These are phyloP conservation scores for Diutina scorzettiae DNA, from an alignment of 1,139 yeast species.

Conservation along the genomic window DNA sequence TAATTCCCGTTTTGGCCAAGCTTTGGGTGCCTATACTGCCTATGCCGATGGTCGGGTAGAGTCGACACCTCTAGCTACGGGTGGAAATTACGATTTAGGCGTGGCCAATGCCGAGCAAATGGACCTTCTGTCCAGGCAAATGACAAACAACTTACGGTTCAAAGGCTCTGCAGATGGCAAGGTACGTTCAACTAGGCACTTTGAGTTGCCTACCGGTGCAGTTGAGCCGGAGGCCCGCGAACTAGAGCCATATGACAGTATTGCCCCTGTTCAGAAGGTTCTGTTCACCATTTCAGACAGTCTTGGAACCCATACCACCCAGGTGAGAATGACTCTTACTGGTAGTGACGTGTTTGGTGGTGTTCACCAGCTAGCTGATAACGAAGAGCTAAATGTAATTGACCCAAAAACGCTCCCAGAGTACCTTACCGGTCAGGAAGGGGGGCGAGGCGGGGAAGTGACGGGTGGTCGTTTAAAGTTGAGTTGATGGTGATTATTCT, in stretches of 20 bases:
- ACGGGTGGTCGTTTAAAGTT: slow-evolving; percentile 40
- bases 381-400: slow-evolving; percentile 14
- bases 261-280: slow-evolving; percentile 43
- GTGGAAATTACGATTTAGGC: slow-evolving; percentile 7
- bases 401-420: slow-evolving; percentile 51
- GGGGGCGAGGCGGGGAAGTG: slow-evolving; percentile 14
- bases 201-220: slow-evolving; percentile 2
- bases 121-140: slow-evolving; percentile 10
- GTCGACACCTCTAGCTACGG: slow-evolving; percentile 37
- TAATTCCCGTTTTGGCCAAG: slow-evolving; percentile 42
- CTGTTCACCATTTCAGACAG: slow-evolving; percentile 30
- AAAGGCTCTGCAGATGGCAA: slow-evolving; percentile 2
- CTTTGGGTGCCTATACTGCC: slow-evolving; percentile 59
- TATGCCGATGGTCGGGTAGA: slow-evolving; percentile 61
- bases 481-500: slow-evolving; percentile 10
- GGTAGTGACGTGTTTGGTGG: slow-evolving; percentile 83
- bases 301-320: slow-evolving; percentile 11
- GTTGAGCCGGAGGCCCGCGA: slow-evolving; percentile 12
- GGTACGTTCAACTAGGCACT: not conserved
- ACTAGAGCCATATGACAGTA: slow-evolving; percentile 29
- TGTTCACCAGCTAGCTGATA: slow-evolving; percentile 54
- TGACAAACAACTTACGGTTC: slow-evolving; percentile 6
- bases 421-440: slow-evolving; percentile 78
- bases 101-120: slow-evolving; percentile 7
- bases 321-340: slow-evolving; percentile 37